Evolutionary conservation across 2,329 filamentous ascomycete species (phyloP), one percentile per base, ranked within the genome.

Genomic region (Emmonsiellopsis sp.): DNA sequence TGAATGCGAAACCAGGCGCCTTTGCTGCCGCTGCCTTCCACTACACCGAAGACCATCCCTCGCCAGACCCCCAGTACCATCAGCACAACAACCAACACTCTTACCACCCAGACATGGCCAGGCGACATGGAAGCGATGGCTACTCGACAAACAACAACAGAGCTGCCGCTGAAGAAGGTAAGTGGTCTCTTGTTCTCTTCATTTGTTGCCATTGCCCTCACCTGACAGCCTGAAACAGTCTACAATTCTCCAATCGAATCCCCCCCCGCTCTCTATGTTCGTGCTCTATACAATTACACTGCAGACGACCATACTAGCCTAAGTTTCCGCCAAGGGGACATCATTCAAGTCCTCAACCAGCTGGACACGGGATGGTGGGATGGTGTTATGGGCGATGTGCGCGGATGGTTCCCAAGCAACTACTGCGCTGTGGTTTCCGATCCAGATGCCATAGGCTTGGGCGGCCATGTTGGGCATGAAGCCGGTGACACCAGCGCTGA

Each of bases 361-460:
- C 79, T 97, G 54, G 93, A 98, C 71, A 97, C 91, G 65, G 93
- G 93, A 53, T 98, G 93, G 93, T 98, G 93, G 93, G 93, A 98
- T 74, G 93, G 93, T 48, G 89, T 98, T 53, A 95, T 98, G 68
- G 93, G 96, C 65, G 89, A 91, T 55, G 87, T 95, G 61, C 85
- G 93, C 67, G 93, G 93, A 68, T 98, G 93, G 93, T 98, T 98
- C 70, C 93, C 93, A 39, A 97, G 92, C 77, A 98, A 98, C 71
- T 98, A 98, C 74, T 97, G 93, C 74, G 85, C 89, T 60, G 83
- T 93, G 58, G 86, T 97, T 62, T 81, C 83, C 55, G 84, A 83
- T 62, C 80, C 86, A 49, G 86, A 88, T 61, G 87, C 94, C 57
- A 76, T 86, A 33, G 78, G 81, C 42, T 84, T 88, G 52, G 74